Evolutionary conservation across 257 asterid species (phyloP), one percentile per base, ranked within the genome.

Genomic region (Plantago elongata): DNA sequence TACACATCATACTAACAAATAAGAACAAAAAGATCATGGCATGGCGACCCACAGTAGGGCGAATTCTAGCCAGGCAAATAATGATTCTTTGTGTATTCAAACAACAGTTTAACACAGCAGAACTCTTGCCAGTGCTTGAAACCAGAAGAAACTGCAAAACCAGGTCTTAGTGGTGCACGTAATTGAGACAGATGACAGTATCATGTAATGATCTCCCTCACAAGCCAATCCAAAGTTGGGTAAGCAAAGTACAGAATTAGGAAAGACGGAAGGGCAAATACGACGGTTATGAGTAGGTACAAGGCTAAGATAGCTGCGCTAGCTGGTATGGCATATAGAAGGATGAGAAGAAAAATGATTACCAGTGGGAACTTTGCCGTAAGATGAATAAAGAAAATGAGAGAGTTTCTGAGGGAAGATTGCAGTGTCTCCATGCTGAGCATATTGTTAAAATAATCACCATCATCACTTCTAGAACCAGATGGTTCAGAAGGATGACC

Each of bases 151-250:
- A 34, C 40, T 13, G 9, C 15, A 50, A n/a, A 40, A 12, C 7
- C 29, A 13, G 11, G 13, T 38, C 12, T 45, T 3, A n/a, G 3
- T 9, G 34, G 45, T 11, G 7, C 11, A 14, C 11, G 13, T 11
- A 57, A 66, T 51, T 13, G 6, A 48, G 59, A 67, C 15, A 51
- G 57, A 30, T 15, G 49, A 13, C 62, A 52, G 47, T 18, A 34
- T 81, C 84, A 91, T 56, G 94, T 66, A 69, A 86, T 74, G 60
- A 91, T 91, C 82, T 91, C 98, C 79, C 96, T 73, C 69, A 88
- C 84, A 34, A 91, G 82, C 98, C 98, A 91, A 78, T 84, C 96
- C 92, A 91, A 75, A 77, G 90, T 82, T 3, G 98, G 98, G 75
- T 91, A 88, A 6, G 98, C 89, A 51, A 91, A 91, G 80, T 88